Evolutionary conservation across 805 yeast species (phyloP).

Genomic region (Myxozyma nipponensis): DNA sequence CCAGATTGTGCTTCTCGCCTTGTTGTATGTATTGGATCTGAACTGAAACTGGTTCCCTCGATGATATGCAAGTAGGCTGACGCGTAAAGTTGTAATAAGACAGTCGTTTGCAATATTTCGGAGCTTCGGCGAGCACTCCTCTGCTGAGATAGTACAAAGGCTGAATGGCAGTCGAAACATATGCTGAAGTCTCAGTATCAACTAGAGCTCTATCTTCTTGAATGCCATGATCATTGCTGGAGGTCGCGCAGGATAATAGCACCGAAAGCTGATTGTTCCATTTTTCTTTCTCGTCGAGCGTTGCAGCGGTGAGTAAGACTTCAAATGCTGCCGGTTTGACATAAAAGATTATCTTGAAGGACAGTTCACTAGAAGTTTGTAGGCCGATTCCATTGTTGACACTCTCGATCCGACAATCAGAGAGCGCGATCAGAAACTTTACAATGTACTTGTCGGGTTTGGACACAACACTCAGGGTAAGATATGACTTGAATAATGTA

Average conservation of each 20-base stretch:
- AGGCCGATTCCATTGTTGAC: slow-evolving; percentile 12
- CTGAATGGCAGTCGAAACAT: not conserved
- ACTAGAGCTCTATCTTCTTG: not conserved
- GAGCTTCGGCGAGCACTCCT: not conserved
- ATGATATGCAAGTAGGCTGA: not conserved
- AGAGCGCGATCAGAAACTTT: slow-evolving; percentile 19
- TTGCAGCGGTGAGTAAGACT: slow-evolving; percentile 22
- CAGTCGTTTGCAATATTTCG: not conserved
- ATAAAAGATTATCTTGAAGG: slow-evolving; percentile 25
- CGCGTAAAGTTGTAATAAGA: not conserved
- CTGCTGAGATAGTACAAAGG: not conserved
- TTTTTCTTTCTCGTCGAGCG: slow-evolving; percentile 9
- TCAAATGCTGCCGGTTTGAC: slow-evolving; percentile 18
- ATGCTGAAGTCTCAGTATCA: not conserved
- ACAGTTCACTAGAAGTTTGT: slow-evolving; percentile 8
- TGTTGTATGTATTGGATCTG: not conserved
- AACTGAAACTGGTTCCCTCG: not conserved
- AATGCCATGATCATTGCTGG: slow-evolving; percentile 4
- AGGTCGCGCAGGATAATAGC: slow-evolving; percentile 8
- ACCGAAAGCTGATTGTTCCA: slow-evolving; percentile 17
- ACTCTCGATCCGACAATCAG: slow-evolving; percentile 8
- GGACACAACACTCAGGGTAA: slow-evolving; percentile 12
- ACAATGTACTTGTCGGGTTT: slow-evolving; percentile 13
- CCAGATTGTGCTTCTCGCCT: not conserved
- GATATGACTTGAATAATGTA: slow-evolving; percentile 24